Percentiles rank a stretch among this genome's conserved stretches.
These are phyloP conservation scores for Parafenestella ontariensis DNA, from an alignment of 2,329 filamentous ascomycete genomes.

Conservation along the genomic window DNA sequence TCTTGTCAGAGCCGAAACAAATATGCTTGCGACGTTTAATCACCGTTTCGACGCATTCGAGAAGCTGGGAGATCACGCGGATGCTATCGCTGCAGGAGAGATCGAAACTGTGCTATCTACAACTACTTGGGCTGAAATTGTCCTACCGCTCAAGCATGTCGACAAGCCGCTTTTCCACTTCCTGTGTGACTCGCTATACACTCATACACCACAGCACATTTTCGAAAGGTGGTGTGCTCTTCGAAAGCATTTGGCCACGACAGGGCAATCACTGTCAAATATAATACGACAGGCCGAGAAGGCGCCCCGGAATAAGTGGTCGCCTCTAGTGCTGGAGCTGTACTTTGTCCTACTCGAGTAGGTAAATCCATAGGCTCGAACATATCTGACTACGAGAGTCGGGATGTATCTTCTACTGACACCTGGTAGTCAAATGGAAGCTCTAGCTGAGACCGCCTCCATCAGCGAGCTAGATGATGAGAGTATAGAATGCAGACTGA, in stretches of 20 bases:
- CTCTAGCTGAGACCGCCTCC: background rate
- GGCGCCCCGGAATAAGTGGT: background rate
- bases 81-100: background rate
- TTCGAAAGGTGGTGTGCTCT: background rate
- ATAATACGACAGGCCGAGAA: slow-evolving; percentile 4
- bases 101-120: background rate
- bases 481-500: slow-evolving; percentile 2
- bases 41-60: background rate
- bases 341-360: slow-evolving; percentile 14
- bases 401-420: background rate
- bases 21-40: background rate
- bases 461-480: background rate
- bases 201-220: slow-evolving; percentile 9
- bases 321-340: background rate
- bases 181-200: slow-evolving; percentile 5
- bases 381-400: background rate
- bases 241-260: background rate
- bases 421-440: slow-evolving; percentile 1
- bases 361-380: background rate
- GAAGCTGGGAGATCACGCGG: background rate
- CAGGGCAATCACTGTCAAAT: background rate
- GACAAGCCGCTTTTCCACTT: slow-evolving; percentile 7
- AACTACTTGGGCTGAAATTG: background rate
- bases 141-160: background rate
- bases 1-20: background rate